Evolutionary conservation across 1,284 basidiomycete species (phyloP), one percentile per base, ranked within the genome.

Genomic region (Pseudozyma sp.): DNA sequence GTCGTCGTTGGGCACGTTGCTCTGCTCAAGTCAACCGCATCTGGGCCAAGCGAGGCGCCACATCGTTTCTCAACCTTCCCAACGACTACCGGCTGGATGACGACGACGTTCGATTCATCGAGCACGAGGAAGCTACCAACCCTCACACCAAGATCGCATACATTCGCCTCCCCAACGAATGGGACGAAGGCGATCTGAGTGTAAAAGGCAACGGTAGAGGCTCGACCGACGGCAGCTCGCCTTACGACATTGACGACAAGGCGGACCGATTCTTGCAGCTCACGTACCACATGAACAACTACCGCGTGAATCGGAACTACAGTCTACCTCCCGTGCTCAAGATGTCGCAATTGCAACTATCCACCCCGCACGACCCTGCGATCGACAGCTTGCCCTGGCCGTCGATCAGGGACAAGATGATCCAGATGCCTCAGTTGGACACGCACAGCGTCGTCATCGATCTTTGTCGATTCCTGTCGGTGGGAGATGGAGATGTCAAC

Each of bases 341-440:
- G 31, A 75, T 75, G 10, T 74, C 75, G 3, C 50, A 69, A 24
- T 37, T 78, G 24, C 80, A 81, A 52, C 58, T 34, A 3, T 58
- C 71, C 29, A 66, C 62, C 14, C 73, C 75, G 30, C 78, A 81
- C 57, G 77, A 79, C 19, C 63, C 39, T 1, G 17, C 54, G 2
- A 60, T 81, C 44, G 80, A 81, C 29, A 10, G 30, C 9, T 4
- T 79, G 2, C 77, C 78, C 14, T 71, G 64, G 31, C 31, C 73
- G 1, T 40, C 54, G 5, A 43, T 81, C 7, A 63, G 80, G 17
- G 78, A 80, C 54, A 68, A 65, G 29, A 24, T 80, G 19, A 72
- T 81, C 46, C 67, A 62, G 42, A 52, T 64, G 44, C 54, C 62
- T 11, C 46, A 67, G 4, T 13, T 74, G 19, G 68, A 75, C 4